Evolutionary conservation across 23 red algal species (phyloP), one percentile per base, ranked within the genome.

Genomic region (Porphyridium purpureum): DNA sequence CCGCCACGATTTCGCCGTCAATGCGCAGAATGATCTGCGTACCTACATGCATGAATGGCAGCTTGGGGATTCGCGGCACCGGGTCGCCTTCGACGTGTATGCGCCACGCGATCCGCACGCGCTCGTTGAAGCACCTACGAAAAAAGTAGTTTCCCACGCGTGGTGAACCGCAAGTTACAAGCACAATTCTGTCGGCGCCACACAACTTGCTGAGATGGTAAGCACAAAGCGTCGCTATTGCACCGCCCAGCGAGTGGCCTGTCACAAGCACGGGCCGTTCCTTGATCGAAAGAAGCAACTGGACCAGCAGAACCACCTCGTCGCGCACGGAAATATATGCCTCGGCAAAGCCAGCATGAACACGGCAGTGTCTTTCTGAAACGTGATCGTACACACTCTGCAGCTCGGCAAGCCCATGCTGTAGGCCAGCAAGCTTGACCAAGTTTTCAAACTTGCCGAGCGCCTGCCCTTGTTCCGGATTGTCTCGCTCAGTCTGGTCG

Each of bases 41-140:
- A 3, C 84, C 84, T 3, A 80, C 73, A 36, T 68, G 75, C 8
- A 64, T 67, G 50, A 74, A 93, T 19, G 38, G 38, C 17, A 17
- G 11, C 17, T 11, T 11, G 17, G 80, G 80, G 22, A 65, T 8
- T 29, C 72, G 70, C 21, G 56, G 50, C 5, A 85, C 62, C 1
- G 70, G 69, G 33, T 85, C 80, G 24, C 67, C 57, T 0, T 66
- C 80, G 25, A 85, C 50, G 29, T 73, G 67, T 24, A 85, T 60
- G 7, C 80, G 80, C 80, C 80, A 85, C 22, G 73, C 67, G 20
- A 68, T 75, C 51, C 64, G 64, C n/a, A 85, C 80, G 24, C 63
- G 44, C 35, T 15, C 19, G 53, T 57, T 35, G 53, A 24, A 57
- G 33, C 53, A 49, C 35, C 64, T 64, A 3, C 19, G 19, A 54